phyloP scores from a whole-genome alignment of 331 rosid genomes.

The Malus hybrid region DNA sequence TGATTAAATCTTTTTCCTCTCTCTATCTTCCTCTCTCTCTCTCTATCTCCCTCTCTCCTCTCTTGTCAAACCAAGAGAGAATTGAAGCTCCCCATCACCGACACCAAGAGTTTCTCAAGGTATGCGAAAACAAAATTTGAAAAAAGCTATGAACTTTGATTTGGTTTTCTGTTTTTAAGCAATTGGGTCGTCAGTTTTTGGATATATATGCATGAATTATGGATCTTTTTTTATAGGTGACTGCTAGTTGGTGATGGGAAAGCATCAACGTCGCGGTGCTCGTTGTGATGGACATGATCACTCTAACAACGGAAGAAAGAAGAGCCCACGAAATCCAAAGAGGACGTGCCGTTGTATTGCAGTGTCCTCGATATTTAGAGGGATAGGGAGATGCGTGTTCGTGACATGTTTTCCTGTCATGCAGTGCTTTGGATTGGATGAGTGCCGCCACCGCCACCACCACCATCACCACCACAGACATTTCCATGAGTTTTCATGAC shows the following conservation, averaged over 20 bases:
- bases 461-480: slow-evolving; percentile 35
- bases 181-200: background rate
- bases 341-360: slow-evolving; percentile 29
- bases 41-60: no score
- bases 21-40: background rate
- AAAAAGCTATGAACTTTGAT: background rate
- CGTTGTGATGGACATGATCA: slow-evolving; percentile 1
- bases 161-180: background rate
- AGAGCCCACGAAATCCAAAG: background rate
- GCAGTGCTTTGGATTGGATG: slow-evolving; percentile 59
- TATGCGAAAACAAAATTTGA: background rate
- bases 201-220: background rate
- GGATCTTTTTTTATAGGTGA: background rate
- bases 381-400: slow-evolving; percentile 64
- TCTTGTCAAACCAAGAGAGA: background rate
- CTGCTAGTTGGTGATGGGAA: slow-evolving; percentile 25
- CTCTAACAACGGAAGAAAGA: slow-evolving; percentile 24
- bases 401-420: slow-evolving; percentile 62
- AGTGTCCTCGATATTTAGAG: slow-evolving; percentile 41
- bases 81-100: background rate
- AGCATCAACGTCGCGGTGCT: background rate
- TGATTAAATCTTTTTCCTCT: background rate
- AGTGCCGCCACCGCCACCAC: slow-evolving; percentile 43
- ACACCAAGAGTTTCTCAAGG: slow-evolving; percentile 16
- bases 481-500: slow-evolving; percentile 23